phyloP scores from a whole-genome alignment of 345 rosid species.

The Salix arbutifolia region DNA sequence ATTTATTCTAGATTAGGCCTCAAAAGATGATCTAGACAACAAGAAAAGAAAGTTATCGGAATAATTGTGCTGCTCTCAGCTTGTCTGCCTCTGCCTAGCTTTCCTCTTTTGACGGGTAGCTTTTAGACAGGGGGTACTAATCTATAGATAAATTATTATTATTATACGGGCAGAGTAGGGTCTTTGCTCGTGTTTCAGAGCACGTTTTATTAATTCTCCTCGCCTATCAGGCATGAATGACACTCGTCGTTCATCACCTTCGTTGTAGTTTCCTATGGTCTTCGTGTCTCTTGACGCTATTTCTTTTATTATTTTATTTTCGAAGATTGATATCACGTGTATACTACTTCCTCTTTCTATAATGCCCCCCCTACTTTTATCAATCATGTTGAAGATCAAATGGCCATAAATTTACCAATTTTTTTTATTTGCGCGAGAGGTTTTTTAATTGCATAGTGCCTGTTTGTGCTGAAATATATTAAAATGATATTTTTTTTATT shows the following conservation, averaged over 20 bases:
- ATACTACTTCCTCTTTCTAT: not conserved
- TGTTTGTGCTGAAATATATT: too few species aligned
- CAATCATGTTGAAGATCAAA: too few species aligned
- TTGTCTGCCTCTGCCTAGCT: not conserved
- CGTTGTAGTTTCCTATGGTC: constrained; percentile 14
- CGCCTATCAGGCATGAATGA: not conserved
- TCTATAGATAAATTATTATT: not conserved
- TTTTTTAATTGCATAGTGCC: too few species aligned
- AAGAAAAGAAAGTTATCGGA: not conserved
- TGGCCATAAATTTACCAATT: too few species aligned
- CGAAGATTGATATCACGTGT: not conserved
- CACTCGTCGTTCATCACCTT: not conserved
- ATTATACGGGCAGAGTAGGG: not conserved
- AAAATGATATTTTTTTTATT: too few species aligned
- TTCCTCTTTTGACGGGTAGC: constrained; percentile 9
- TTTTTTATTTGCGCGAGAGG: too few species aligned
- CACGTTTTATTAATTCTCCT: constrained; percentile 6
- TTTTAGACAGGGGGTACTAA: not conserved
- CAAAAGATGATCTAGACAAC: not conserved
- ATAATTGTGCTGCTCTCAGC: not conserved
- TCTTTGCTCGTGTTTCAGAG: not conserved
- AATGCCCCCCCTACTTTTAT: too few species aligned
- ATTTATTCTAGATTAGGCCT: not conserved
- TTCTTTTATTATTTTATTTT: constrained; percentile 3
- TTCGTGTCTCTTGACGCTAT: not conserved